Conservation (phyloP, 306 rosid genomes). For the Cyamopsis tetragonoloba region DNA sequence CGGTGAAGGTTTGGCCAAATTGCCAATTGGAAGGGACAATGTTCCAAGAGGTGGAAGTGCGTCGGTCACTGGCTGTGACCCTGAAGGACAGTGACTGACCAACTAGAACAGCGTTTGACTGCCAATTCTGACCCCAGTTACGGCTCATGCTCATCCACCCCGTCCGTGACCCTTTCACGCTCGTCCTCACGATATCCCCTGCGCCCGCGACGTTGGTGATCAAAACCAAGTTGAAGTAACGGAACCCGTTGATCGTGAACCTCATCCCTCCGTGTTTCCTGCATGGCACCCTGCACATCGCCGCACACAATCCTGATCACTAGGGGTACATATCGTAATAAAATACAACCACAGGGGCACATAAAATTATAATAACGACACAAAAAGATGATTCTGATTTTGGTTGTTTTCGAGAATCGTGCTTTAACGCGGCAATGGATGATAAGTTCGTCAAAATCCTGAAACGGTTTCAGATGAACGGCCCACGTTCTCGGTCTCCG, state of each 20-base stretch:
- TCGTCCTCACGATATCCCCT: constrained; percentile 60
- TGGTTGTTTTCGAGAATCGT: neutral
- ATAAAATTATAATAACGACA: neutral
- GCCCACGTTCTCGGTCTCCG: neutral
- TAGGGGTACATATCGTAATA: constrained; percentile 5
- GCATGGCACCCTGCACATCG: constrained; percentile 55
- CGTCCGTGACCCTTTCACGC: constrained; percentile 58
- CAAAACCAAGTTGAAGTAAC: constrained; percentile 75
- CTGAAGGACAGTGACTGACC: constrained; percentile 87
- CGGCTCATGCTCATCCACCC: constrained; percentile 82
- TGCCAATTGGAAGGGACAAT: constrained; percentile 68
- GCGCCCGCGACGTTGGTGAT: constrained; percentile 85
- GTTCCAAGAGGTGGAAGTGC: constrained; percentile 68
- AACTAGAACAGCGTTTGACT: constrained; percentile 47
- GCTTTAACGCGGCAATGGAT: constrained; percentile 13
- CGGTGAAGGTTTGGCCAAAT: constrained; percentile 77
- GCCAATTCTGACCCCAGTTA: constrained; percentile 97
- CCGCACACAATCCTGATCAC: neutral
- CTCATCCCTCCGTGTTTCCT: constrained; percentile 69
- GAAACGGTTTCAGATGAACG: constrained; percentile 26
- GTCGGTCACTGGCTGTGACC: constrained; percentile 68
- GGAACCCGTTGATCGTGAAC: constrained; percentile 73
- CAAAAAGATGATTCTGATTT: neutral
- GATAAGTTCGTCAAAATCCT: constrained; percentile 5
- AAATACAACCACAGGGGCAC: neutral